These are phyloP conservation scores for Carex cristatella DNA, from an alignment of 176 grass and related monocot genomes.

Conservation along the genomic window DNA sequence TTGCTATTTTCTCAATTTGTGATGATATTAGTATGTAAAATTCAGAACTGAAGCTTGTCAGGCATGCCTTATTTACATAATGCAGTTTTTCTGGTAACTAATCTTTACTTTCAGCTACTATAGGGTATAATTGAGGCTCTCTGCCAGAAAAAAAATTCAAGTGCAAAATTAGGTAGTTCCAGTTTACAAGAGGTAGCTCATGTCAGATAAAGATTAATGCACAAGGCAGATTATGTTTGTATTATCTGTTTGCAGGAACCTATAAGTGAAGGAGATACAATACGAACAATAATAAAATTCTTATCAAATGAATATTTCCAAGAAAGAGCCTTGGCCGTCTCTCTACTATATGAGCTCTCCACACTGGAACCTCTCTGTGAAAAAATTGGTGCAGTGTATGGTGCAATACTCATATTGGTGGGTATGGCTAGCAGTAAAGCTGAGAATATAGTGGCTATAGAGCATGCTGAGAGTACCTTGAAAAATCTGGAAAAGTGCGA, in stretches of 20 bases:
- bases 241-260: conserved; percentile 33
- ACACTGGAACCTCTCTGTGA: conserved; percentile 36
- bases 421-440: conserved; percentile 69
- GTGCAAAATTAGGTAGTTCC: neutral
- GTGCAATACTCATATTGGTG: conserved; percentile 66
- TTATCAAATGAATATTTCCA: conserved; percentile 53
- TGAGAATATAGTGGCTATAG: conserved; percentile 48
- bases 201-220: neutral
- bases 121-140: neutral
- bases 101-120: neutral
- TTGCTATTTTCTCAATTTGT: neutral
- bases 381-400: conserved; percentile 54
- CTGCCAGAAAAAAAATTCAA: neutral
- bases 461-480: conserved; percentile 65
- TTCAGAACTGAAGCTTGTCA: neutral
- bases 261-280: conserved; percentile 54
- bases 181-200: neutral
- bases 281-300: conserved; percentile 73
- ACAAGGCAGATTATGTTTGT: neutral
- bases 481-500: conserved; percentile 61
- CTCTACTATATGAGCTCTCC: conserved; percentile 51
- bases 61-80: neutral
- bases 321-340: conserved; percentile 63
- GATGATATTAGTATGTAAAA: neutral
- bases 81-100: neutral